Conservation (phyloP, 352 stramenopile species). For the Pythium scleroteichum region DNA sequence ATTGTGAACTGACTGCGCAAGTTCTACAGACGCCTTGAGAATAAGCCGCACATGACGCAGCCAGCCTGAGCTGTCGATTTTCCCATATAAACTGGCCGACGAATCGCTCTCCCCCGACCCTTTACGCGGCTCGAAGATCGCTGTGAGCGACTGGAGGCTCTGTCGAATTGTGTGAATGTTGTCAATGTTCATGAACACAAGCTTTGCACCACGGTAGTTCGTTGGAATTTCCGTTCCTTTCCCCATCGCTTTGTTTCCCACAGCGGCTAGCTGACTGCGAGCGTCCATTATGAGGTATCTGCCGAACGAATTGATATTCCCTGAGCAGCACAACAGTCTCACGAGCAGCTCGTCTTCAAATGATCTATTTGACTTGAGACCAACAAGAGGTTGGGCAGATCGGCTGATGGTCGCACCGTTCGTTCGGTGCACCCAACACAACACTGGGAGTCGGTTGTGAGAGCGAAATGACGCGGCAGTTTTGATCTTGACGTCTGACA, state of each 20-base stretch:
- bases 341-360: conserved; percentile 81
- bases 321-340: conserved; percentile 60
- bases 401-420: conserved; percentile 82
- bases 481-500: conserved; percentile 90
- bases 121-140: conserved; percentile 77
- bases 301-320: conserved; percentile 44
- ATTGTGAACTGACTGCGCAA: conserved; percentile 94
- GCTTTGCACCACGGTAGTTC: conserved; percentile 93
- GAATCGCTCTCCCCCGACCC: conserved; percentile 74
- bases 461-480: conserved; percentile 70
- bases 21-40: conserved; percentile 90
- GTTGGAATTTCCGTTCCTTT: conserved; percentile 96
- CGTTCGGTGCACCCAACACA: conserved; percentile 70
- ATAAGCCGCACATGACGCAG: conserved; percentile 93
- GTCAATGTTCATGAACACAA: conserved; percentile 98
- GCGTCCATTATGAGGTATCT: conserved; percentile 87
- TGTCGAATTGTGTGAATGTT: conserved; percentile 99
- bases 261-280: conserved; percentile 75
- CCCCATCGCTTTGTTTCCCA: conserved; percentile 90
- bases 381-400: conserved; percentile 79
- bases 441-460: conserved; percentile 66
- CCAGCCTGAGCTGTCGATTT: conserved; percentile 96
- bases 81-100: conserved; percentile 80
- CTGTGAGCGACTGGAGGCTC: conserved; percentile 87
- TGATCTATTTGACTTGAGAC: conserved; percentile 75